phyloP scores from a whole-genome alignment of 129 eudicot species.

The Chrysanthemum makinoi region DNA sequence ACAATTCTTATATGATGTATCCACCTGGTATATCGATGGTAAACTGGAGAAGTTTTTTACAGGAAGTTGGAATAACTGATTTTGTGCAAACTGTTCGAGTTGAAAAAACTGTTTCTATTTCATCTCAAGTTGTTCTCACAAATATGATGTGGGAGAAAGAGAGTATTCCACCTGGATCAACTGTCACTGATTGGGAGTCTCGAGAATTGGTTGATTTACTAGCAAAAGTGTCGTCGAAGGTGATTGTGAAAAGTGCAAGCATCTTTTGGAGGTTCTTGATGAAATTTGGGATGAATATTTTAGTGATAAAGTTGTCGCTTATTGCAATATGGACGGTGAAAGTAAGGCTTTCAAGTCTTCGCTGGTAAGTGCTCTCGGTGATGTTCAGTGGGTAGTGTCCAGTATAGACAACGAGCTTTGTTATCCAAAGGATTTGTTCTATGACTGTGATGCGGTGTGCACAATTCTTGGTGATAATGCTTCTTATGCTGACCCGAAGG shows the following conservation, averaged over 20 bases:
- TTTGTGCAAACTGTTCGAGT: constrained; percentile 60
- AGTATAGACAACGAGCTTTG: constrained; percentile 51
- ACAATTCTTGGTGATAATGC: constrained; percentile 66
- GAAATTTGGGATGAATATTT: constrained; percentile 69
- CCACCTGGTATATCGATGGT: constrained; percentile 41
- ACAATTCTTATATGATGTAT: constrained; percentile 49
- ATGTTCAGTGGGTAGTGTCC: constrained; percentile 63
- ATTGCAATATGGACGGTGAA: constrained; percentile 38
- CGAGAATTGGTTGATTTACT: constrained; percentile 53
- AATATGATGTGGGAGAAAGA: constrained; percentile 33
- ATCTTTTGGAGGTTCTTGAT: constrained; percentile 70
- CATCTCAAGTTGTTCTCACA: constrained; percentile 33
- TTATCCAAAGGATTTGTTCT: constrained; percentile 61
- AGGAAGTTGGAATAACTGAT: constrained; percentile 68
- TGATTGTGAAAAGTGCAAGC: constrained; percentile 45
- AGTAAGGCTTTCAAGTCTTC: constrained; percentile 49
- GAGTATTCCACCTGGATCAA: constrained; percentile 35
- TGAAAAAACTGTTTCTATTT: constrained; percentile 46
- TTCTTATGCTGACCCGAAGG: constrained; percentile 80
- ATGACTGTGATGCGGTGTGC: constrained; percentile 64
- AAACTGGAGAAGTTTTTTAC: constrained; percentile 71
- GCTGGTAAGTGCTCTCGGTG: constrained; percentile 39
- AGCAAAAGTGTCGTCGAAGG: constrained; percentile 39
- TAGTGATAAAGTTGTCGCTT: constrained; percentile 54
- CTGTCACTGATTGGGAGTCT: constrained; percentile 77